Evolutionary conservation across 129 eudicot genomes (phyloP), one percentile per base, ranked within the genome.

Genomic region (Chrysanthemum lavandulifolium): DNA sequence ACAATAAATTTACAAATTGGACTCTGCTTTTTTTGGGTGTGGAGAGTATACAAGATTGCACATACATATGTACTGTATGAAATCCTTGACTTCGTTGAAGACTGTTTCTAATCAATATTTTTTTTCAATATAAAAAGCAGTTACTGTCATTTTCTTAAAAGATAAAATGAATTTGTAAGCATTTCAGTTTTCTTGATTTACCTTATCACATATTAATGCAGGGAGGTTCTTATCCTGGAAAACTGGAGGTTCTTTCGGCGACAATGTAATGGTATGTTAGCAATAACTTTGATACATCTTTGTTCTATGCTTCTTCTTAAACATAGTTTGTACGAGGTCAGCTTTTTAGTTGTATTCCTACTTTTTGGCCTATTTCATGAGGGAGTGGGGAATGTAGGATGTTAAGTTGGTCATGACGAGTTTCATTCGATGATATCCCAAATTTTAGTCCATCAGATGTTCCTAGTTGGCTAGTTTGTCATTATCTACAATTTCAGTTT

Each of bases 151-250:
- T 3, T 23, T 6, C 5, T 48, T 14, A 3, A 73, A 13, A 13
- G 13, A 56, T 14, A 6, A 29, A 25, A 67, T 27, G 5, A 36
- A 21, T n/a, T 56, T 49, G 68, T 16, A 14, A 18, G 13, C 25
- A 18, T 56, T 9, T 15, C 53, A 21, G 9, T 21, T 33, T 27
- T 33, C 52, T 51, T 25, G 10, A 23, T 60, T 69, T 49, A 72
- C 55, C 69, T 14, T 1, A 27, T 48, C 29, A 10, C 21, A 19
- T 13, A 69, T 51, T 40, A 64, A 74, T 80, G 78, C 89, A 91
- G 95, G 95, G 68, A 82, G 72, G 78, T 64, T 89, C 53, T 82
- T 89, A 55, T 89, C 92, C 15, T 89, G 92, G 92, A 84, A 82
- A 82, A 80, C 86, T 40, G 92, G 92, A 55, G 80, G 56, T 45